phyloP scores from a whole-genome alignment of 768 basidiomycete genomes.

The Strobilomyces confusus region DNA sequence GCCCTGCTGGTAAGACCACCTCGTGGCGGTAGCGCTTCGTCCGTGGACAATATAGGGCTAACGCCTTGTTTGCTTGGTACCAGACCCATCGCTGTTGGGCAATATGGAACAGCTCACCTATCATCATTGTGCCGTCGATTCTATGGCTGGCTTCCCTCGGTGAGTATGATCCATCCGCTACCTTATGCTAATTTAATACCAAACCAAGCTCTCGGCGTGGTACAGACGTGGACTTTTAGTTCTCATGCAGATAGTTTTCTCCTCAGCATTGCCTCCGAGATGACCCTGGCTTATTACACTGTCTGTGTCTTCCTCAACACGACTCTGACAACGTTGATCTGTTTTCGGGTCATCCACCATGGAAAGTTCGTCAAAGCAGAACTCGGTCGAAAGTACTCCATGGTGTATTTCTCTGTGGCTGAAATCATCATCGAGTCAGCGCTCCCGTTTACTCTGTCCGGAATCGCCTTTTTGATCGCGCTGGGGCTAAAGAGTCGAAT shows the following conservation, averaged over 20 bases:
- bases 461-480: not conserved
- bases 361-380: not conserved
- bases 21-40: not conserved
- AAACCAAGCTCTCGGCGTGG: not conserved
- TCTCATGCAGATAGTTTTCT: not conserved
- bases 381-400: not conserved
- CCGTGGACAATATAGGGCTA: not conserved
- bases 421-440: not conserved
- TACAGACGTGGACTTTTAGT: not conserved
- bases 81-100: not conserved
- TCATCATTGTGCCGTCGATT: not conserved
- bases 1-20: not conserved
- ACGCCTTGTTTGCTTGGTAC: not conserved
- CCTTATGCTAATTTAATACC: not conserved
- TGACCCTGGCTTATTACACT: not conserved
- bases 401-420: not conserved
- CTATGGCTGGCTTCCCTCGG: not conserved
- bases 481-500: not conserved
- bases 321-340: not conserved
- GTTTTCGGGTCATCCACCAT: not conserved
- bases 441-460: not conserved
- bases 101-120: not conserved
- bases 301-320: not conserved
- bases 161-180: not conserved
- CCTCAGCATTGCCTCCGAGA: not conserved